Base-by-base conservation (phyloP, 2,329 filamentous ascomycete species). In the Cercospora janseana region DNA sequence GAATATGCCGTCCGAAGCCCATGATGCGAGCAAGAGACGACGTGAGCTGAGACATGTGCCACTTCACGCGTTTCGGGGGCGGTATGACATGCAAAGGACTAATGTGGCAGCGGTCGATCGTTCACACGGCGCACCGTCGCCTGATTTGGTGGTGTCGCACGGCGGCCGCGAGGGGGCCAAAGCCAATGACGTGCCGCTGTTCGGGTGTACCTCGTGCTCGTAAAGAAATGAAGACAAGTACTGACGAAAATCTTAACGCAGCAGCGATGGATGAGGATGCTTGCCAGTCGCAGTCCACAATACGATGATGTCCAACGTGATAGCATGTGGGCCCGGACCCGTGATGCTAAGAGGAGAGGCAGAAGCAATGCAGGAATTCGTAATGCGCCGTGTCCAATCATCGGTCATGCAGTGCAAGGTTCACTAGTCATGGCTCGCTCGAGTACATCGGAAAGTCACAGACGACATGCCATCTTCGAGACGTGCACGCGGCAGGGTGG, bases 241-340 rank as follows among this genome's bases (percentile, higher is more conserved):
- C 20, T 44, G 31, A 44, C 13, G 23, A 23, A n/a, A n/a, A n/a
- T n/a, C n/a, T n/a, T n/a, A 15, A 29, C 35, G 32, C 16, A 21
- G 45, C 50, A 32, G 32, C 51, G 51, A 51, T 48, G 48, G 44
- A 49, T 41, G 42, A 35, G 29, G 27, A 54, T 54, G 46, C 46
- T 50, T 29, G 43, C 38, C 26, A 40, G 42, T 38, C 26, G 51
- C 27, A 44, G 15, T 27, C 27, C 29, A 9, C 35, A 37, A 15
- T n/a, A 26, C 16, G 41, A 26, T 31, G 41, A 18, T 29, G 26
- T 44, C 41, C 26, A 44, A 31, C 41, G 40, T 43, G 40, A 38
- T 38, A 38, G 21, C 18, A 24, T 21, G 34, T 38, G 34, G 35
- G 35, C 35, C 35, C 35, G 35, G 20, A 23, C 20, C 20, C 20